Base-by-base conservation (phyloP, 2,329 filamentous ascomycete genomes). In the Scorias spongiosa region DNA sequence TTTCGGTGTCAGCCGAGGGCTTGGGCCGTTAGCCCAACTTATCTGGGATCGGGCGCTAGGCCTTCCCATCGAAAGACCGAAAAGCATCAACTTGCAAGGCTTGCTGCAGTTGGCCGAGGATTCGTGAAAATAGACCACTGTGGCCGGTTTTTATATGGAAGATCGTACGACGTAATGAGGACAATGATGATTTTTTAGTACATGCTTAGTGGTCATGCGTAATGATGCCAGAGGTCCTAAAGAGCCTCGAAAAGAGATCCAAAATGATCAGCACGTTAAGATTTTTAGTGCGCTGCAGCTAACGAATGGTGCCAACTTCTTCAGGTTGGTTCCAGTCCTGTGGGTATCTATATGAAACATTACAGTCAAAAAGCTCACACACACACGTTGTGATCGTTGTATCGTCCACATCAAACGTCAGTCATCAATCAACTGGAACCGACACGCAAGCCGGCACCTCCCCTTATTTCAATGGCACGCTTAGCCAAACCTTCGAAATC, bases 1-100 rank as follows among this genome's bases (percentile, higher is more conserved):
- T 5, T 81, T 81, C 54, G 77, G 77, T 54, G 77, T 81, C 81
- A 78, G 73, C 61, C 70, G 77, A 61, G 75, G 75, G 43, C 70
- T 98, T 12, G 91, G 91, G 7, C 91, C 91, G 17, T 72, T 98
- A 41, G 87, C 87, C 38, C 91, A 98, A 66, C 73, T 98, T 51
- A 82, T 98, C 62, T 96, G 91, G 91, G 89, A 96, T 63, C 78
- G 91, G 41, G 88, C 88, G 12, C 67, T 98, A 49, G 91, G 91
- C 43, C 70, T 96, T 60, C 91, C 91, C 10, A 98, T 98, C 58
- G 91, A 98, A 78, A 75, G 89, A 49, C 91, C 91, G 41, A 98
- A 98, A 83, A 93, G 85, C 66, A 93, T 96, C 62, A 91, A 94
- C 67, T 71, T 98, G 44, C 74, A 84, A 63, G 89, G 89, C 10